Evolutionary conservation across 306 rosid species (phyloP).

Genomic region (Cucurbita ficifolia): DNA sequence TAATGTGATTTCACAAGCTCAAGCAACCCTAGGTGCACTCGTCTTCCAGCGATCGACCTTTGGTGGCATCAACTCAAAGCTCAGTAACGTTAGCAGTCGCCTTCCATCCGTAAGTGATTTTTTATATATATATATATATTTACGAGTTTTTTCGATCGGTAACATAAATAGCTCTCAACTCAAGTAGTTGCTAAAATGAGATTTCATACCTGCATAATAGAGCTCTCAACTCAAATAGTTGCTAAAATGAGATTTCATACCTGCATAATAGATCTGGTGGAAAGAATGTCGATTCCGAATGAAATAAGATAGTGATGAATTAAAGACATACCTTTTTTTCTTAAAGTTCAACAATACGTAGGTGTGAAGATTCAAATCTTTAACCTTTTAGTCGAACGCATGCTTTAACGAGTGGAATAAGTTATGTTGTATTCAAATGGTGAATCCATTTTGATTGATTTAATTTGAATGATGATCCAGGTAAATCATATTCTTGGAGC

Average conservation of each 20-base stretch:
- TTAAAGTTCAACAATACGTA: too few relatives aligned
- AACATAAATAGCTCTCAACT: not conserved
- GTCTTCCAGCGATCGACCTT: constrained; percentile 85
- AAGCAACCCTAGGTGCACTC: constrained; percentile 84
- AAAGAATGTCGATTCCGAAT: not conserved
- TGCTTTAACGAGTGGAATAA: not conserved
- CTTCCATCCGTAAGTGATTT: constrained; percentile 65
- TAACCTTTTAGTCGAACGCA: not conserved
- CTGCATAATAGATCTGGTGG: not conserved
- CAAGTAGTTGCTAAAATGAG: not conserved
- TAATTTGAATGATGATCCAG: constrained; percentile 25
- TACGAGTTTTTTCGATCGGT: not conserved
- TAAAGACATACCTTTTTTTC: not conserved
- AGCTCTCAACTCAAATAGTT: not conserved
- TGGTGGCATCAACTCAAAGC: constrained; percentile 90
- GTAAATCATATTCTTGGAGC: constrained; percentile 65
- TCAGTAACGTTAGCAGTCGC: constrained; percentile 82
- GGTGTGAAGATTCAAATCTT: too few relatives aligned
- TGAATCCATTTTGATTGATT: not conserved
- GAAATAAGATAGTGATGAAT: not conserved
- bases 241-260: not conserved
- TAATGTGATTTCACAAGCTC: constrained; percentile 85
- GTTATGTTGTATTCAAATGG: not conserved
- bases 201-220: not conserved
- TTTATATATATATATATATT: too few relatives aligned